Evolutionary conservation across 208 protist genomes (phyloP).

Genomic region (Leishmania braziliensis): DNA sequence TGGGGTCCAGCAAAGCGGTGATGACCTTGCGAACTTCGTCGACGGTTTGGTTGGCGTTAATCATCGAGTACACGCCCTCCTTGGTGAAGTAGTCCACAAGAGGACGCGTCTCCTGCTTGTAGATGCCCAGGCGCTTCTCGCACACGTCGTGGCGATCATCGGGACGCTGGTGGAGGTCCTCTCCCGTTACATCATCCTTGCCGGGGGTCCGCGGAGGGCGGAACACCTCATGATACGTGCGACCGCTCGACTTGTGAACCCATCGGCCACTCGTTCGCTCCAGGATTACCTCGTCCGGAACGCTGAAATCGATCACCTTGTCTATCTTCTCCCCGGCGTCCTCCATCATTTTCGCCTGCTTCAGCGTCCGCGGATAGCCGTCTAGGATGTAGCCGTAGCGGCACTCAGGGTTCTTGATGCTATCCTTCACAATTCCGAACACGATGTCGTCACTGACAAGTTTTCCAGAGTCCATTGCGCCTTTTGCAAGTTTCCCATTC

Average conservation of each 20-base stretch:
- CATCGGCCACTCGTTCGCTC: constrained; percentile 89
- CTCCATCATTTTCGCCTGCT: constrained; percentile 94
- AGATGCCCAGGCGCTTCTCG: constrained; percentile 88
- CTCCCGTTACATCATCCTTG: constrained; percentile 94
- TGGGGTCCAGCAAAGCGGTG: constrained; percentile 66
- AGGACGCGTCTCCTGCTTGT: constrained; percentile 82
- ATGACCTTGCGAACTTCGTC: constrained; percentile 70
- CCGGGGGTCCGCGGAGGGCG: constrained; percentile 84
- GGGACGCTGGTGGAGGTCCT: constrained; percentile 90
- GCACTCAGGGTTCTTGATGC: constrained; percentile 83
- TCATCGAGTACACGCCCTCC: constrained; percentile 57
- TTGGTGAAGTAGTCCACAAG: constrained; percentile 87
- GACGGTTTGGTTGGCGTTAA: constrained; percentile 81
- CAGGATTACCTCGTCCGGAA: constrained; percentile 92
- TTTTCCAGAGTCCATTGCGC: constrained; percentile 76
- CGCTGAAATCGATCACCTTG: constrained; percentile 90
- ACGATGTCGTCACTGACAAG: constrained; percentile 94
- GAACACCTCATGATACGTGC: constrained; percentile 94
- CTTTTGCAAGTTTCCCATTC: constrained; percentile 72
- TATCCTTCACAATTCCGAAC: constrained; percentile 90
- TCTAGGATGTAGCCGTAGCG: constrained; percentile 94
- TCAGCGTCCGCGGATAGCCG: constrained; percentile 93
- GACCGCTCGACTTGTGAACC: constrained; percentile 92
- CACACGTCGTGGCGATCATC: constrained; percentile 94
- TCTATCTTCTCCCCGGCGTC: constrained; percentile 76